Evolutionary conservation across 2,329 filamentous ascomycete species (phyloP).

Genomic region (Grosmannia huntii): DNA sequence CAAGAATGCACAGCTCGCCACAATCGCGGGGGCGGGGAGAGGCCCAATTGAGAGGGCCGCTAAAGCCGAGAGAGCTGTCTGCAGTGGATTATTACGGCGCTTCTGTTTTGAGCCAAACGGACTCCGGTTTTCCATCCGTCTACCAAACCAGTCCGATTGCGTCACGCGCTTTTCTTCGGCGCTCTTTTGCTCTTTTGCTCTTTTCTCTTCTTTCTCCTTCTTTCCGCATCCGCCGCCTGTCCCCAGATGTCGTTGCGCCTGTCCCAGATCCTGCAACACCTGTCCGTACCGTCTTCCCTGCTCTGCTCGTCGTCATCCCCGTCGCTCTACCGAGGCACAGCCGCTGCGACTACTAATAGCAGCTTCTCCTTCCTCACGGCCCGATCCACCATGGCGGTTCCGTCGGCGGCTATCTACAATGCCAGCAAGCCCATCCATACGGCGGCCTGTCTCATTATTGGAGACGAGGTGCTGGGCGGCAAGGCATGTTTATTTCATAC

Average conservation of each 20-base stretch:
- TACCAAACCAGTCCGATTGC: neutral
- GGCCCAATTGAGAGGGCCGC: neutral
- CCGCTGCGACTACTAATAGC: neutral
- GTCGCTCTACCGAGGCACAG: neutral
- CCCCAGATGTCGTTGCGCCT: conserved; percentile 10
- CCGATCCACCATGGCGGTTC: conserved; percentile 6
- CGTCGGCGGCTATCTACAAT: conserved; percentile 7
- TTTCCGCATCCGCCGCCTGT: neutral
- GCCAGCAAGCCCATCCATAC: conserved; percentile 56
- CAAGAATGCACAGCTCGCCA: neutral
- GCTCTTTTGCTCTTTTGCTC: neutral
- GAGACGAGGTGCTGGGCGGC: conserved; percentile 90
- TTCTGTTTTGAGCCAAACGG: neutral
- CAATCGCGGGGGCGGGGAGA: neutral
- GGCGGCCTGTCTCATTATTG: conserved; percentile 86
- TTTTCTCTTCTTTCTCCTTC: neutral
- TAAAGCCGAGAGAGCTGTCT: neutral
- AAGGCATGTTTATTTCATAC: conserved; percentile 48
- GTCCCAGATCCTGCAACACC: conserved; percentile 7
- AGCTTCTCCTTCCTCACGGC: neutral
- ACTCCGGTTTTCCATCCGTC: neutral
- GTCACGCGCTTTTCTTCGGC: neutral
- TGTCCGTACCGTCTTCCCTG: neutral
- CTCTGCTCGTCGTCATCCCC: neutral
- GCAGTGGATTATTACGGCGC: neutral